phyloP scores from a whole-genome alignment of 116 monocot species.

The Phalaenopsis hybrid region DNA sequence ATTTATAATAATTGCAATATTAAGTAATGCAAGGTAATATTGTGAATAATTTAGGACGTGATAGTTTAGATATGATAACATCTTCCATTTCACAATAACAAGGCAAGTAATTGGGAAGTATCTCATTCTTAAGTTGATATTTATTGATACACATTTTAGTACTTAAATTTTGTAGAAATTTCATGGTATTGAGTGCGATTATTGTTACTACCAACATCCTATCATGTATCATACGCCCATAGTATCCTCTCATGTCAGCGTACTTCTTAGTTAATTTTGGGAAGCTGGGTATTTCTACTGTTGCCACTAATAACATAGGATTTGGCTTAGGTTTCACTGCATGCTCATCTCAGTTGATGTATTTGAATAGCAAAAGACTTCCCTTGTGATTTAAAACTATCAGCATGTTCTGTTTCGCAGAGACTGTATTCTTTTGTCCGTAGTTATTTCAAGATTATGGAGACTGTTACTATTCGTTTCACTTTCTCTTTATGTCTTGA shows the following conservation, averaged over 20 bases:
- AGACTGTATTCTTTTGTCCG: no score
- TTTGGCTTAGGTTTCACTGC: not conserved
- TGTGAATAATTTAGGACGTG: not conserved
- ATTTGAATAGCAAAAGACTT: no score
- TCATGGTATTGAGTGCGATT: not conserved
- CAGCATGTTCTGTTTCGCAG: no score
- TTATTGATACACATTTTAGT: not conserved
- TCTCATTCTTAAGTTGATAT: not conserved
- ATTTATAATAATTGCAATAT: not conserved
- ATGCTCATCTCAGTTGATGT: no score
- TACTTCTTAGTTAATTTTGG: not conserved
- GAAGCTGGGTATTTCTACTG: not conserved
- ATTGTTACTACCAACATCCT: not conserved
- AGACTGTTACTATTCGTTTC: not conserved
- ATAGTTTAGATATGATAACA: not conserved
- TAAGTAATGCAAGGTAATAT: not conserved
- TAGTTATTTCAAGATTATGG: not conserved
- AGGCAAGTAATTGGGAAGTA: not conserved
- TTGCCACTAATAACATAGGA: not conserved
- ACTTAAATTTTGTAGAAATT: not conserved
- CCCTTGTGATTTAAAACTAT: no score
- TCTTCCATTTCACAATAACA: not conserved
- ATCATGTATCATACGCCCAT: not conserved
- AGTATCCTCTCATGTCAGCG: not conserved
- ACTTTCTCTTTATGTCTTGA: not conserved